These are phyloP conservation scores for Verticillium tricorpus DNA, from an alignment of 2,329 filamentous ascomycete genomes.

Conservation along the genomic window DNA sequence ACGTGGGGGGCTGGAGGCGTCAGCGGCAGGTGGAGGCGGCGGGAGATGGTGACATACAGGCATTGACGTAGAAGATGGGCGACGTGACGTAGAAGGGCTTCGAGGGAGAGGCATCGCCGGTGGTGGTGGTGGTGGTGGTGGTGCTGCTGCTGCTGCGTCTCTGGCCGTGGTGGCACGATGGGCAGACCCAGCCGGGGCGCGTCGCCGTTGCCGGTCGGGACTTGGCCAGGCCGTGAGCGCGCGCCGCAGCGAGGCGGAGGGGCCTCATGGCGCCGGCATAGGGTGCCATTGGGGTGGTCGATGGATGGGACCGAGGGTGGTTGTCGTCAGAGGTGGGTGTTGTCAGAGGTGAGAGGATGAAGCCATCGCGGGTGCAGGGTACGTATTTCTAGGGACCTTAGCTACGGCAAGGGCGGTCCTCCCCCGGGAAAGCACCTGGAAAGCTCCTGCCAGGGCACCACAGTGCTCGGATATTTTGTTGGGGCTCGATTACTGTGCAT, in stretches of 20 bases:
- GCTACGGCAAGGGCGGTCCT: no score
- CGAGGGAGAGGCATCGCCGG: conserved; percentile 1
- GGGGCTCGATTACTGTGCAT: neutral
- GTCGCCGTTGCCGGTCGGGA: conserved; percentile 1
- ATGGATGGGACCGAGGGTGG: neutral
- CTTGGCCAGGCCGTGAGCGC: neutral
- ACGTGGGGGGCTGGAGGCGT: conserved; percentile 73
- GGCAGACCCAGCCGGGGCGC: conserved; percentile 21
- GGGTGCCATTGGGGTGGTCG: neutral
- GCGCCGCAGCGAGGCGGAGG: conserved; percentile 5
- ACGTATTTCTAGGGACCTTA: no score
- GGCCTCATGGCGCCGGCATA: conserved; percentile 4
- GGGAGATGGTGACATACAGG: conserved; percentile 49
- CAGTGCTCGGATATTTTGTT: neutral
- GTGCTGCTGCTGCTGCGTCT: conserved; percentile 22
- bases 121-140: conserved; percentile 5
- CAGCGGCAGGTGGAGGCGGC: neutral
- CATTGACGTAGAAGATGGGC: conserved; percentile 99
- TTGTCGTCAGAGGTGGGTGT: neutral
- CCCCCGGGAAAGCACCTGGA: no score
- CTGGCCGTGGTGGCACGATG: conserved; percentile 19
- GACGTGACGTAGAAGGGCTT: conserved; percentile 96
- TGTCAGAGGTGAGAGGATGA: neutral
- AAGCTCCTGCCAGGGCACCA: neutral
- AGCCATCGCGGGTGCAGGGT: neutral